These are phyloP conservation scores for Boletus pseudopeckii DNA, from an alignment of 768 basidiomycete species.

Conservation along the genomic window DNA sequence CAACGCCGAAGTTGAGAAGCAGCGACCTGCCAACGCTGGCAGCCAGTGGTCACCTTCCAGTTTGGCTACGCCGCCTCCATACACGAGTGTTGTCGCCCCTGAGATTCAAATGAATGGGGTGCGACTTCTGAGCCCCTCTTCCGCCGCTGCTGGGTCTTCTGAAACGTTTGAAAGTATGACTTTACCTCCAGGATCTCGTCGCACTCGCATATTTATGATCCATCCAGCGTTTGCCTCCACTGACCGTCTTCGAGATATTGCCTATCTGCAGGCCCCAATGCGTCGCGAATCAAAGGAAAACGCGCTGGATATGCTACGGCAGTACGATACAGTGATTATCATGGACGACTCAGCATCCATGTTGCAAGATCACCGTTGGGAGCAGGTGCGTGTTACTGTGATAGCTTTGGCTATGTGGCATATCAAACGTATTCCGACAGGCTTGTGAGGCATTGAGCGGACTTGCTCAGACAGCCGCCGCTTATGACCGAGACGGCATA, in stretches of 20 bases:
- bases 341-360: slow-evolving; percentile 64
- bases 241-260: slow-evolving; percentile 17
- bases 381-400: slow-evolving; percentile 37
- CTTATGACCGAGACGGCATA: slow-evolving; percentile 57
- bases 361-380: slow-evolving; percentile 43
- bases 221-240: slow-evolving; percentile 18
- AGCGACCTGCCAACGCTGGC: not conserved
- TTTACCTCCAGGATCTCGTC: slow-evolving; percentile 16
- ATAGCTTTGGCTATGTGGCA: too few relatives aligned
- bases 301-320: slow-evolving; percentile 34
- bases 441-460: slow-evolving; percentile 32
- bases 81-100: slow-evolving; percentile 7
- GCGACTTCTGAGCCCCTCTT: not conserved
- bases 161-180: slow-evolving; percentile 15
- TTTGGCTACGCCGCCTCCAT: slow-evolving; percentile 25
- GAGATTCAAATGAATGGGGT: slow-evolving; percentile 5
- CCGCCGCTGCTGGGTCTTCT: slow-evolving; percentile 5
- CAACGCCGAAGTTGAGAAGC: slow-evolving; percentile 1
- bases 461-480: slow-evolving; percentile 45
- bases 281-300: slow-evolving; percentile 27
- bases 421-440: not conserved
- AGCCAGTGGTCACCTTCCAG: not conserved
- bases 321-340: slow-evolving; percentile 56
- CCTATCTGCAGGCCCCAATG: slow-evolving; percentile 26
- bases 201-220: slow-evolving; percentile 24